Evolutionary conservation across 2,329 filamentous ascomycete genomes (phyloP).

Genomic region (Botrytis deweyae): DNA sequence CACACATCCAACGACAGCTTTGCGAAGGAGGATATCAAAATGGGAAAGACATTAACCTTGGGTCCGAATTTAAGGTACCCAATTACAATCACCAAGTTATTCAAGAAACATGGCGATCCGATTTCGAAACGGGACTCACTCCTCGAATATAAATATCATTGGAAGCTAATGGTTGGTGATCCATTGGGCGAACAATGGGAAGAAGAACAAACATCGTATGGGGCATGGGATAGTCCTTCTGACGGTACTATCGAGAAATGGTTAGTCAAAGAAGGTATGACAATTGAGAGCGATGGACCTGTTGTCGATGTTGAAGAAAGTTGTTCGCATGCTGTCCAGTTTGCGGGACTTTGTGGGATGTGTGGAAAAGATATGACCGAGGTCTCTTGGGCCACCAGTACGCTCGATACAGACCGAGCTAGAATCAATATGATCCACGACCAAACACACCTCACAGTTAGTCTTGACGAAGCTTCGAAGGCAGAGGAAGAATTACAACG

Average conservation of each 20-base stretch:
- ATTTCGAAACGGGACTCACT: constrained; percentile 76
- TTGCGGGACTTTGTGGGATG: constrained; percentile 82
- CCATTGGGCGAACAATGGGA: constrained; percentile 60
- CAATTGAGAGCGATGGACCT: constrained; percentile 57
- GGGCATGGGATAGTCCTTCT: constrained; percentile 77
- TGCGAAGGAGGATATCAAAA: constrained; percentile 39
- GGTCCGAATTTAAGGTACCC: constrained; percentile 79
- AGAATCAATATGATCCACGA: constrained; percentile 95
- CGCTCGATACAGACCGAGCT: constrained; percentile 77
- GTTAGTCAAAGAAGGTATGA: constrained; percentile 68
- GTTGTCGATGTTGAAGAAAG: constrained; percentile 82
- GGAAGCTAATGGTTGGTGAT: constrained; percentile 73
- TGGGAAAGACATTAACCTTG: constrained; percentile 51
- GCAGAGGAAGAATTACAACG: constrained; percentile 85
- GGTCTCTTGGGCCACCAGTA: constrained; percentile 78
- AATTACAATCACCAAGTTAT: constrained; percentile 83
- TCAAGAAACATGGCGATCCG: constrained; percentile 71
- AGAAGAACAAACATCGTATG: constrained; percentile 66
- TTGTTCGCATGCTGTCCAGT: constrained; percentile 89
- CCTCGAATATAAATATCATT: constrained; percentile 85
- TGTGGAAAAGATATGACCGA: constrained; percentile 97
- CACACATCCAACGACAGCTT: constrained; percentile 30
- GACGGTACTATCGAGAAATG: constrained; percentile 78
- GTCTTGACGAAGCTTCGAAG: constrained; percentile 72
- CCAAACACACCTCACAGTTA: constrained; percentile 83